Percentiles rank a stretch among this genome's conserved stretches.
These are phyloP conservation scores for Scytalidium sp. DNA, from an alignment of 2,329 filamentous ascomycete species.

Conservation along the genomic window DNA sequence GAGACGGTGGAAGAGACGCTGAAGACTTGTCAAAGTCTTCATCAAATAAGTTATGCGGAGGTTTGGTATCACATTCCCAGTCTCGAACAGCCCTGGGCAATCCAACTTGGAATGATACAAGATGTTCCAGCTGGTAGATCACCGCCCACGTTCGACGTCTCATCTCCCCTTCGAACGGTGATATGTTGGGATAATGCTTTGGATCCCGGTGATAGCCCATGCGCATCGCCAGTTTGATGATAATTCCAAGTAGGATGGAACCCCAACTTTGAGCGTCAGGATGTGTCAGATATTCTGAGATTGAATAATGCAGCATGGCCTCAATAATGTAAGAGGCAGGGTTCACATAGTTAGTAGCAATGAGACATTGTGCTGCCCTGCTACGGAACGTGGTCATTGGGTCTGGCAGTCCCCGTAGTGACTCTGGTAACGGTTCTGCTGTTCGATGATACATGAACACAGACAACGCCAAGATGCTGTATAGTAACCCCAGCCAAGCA, in stretches of 20 bases:
- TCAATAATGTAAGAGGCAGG: slow-evolving; percentile 47
- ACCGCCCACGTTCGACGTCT: slow-evolving; percentile 55
- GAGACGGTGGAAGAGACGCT: slow-evolving; percentile 49
- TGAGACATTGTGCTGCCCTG: slow-evolving; percentile 49
- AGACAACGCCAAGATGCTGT: slow-evolving; percentile 13
- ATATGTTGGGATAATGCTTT: slow-evolving; percentile 42
- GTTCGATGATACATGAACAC: slow-evolving; percentile 30
- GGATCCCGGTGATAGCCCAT: slow-evolving; percentile 58
- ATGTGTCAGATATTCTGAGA: slow-evolving; percentile 49
- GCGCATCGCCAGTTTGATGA: slow-evolving; percentile 52
- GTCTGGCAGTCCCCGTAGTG: slow-evolving; percentile 33
- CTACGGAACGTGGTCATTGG: slow-evolving; percentile 45
- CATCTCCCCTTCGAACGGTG: slow-evolving; percentile 58
- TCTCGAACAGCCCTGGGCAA: slow-evolving; percentile 64
- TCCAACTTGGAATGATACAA: slow-evolving; percentile 66
- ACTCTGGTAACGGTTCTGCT: not conserved
- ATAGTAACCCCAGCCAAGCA: slow-evolving; percentile 53
- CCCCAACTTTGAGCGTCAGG: slow-evolving; percentile 50
- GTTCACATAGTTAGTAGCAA: slow-evolving; percentile 47
- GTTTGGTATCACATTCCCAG: slow-evolving; percentile 58
- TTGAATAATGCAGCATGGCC: slow-evolving; percentile 49
- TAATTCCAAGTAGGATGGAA: slow-evolving; percentile 49
- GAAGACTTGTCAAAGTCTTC: slow-evolving; percentile 60
- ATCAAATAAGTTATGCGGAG: slow-evolving; percentile 62
- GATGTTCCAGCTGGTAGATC: slow-evolving; percentile 54